These are phyloP conservation scores for Kodamaea sagamina DNA, from an alignment of 805 yeast genomes.

Conservation along the genomic window DNA sequence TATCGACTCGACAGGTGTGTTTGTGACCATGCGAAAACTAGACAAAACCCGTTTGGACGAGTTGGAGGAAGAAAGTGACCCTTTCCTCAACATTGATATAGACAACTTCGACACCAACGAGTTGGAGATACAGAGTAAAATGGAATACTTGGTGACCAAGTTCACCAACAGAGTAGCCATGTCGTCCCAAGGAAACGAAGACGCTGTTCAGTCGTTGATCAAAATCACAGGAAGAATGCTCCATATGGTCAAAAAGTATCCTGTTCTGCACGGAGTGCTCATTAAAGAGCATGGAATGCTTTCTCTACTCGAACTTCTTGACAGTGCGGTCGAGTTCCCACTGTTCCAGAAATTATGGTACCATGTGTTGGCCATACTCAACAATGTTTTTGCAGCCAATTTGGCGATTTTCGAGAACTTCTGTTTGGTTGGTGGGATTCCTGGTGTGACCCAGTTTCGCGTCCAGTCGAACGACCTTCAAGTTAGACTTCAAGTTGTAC, in stretches of 20 bases:
- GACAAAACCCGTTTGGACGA: background rate
- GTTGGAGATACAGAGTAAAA: constrained; percentile 41
- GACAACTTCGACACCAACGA: constrained; percentile 44
- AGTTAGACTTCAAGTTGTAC: constrained; percentile 39
- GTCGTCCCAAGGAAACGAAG: constrained; percentile 33
- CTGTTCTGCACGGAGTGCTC: constrained; percentile 39
- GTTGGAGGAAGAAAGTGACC: constrained; percentile 35
- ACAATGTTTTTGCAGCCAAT: constrained; percentile 33
- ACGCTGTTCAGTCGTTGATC: constrained; percentile 28
- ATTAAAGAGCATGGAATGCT: constrained; percentile 46
- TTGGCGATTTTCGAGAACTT: constrained; percentile 40
- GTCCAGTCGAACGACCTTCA: constrained; percentile 30
- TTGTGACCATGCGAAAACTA: background rate
- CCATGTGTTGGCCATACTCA: constrained; percentile 36
- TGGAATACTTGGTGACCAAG: constrained; percentile 37
- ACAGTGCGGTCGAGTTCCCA: constrained; percentile 35
- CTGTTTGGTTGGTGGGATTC: constrained; percentile 47
- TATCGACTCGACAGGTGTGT: constrained; percentile 9
- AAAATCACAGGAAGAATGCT: constrained; percentile 41
- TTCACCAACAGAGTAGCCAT: constrained; percentile 34
- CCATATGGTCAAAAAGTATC: constrained; percentile 41
- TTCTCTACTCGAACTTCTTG: constrained; percentile 41
- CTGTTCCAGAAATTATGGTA: constrained; percentile 38
- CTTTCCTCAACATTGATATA: constrained; percentile 39
- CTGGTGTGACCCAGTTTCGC: constrained; percentile 40